phyloP scores from a whole-genome alignment of 306 rosid genomes.

The Cucumis melo region DNA sequence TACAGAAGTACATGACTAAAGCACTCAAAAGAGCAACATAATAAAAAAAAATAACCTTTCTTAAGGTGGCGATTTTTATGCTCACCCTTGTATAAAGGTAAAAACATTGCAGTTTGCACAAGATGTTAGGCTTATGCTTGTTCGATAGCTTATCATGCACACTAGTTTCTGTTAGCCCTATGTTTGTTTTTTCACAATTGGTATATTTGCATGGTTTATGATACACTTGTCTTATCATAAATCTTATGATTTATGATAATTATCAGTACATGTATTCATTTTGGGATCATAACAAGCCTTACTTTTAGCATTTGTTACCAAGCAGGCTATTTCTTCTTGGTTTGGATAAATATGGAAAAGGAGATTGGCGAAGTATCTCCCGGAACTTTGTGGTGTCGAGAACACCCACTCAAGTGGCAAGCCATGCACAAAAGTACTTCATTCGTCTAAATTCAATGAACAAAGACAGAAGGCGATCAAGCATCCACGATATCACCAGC shows the following conservation, averaged over 20 bases:
- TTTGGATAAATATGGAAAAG: slow-evolving; percentile 78
- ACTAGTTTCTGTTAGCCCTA: background rate
- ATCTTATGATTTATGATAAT: background rate
- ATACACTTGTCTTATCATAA: background rate
- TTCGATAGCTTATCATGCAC: background rate
- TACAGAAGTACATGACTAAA: background rate
- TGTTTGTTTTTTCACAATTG: background rate
- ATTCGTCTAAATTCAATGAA: slow-evolving; percentile 86
- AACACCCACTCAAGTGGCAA: slow-evolving; percentile 92
- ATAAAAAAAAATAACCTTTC: background rate
- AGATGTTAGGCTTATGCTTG: no score
- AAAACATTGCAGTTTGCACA: no score
- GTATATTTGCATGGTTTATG: background rate
- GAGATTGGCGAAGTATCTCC: slow-evolving; percentile 92
- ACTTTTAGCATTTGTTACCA: background rate
- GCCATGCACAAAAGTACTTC: slow-evolving; percentile 93
- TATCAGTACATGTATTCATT: background rate
- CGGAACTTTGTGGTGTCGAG: slow-evolving; percentile 80
- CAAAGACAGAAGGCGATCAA: slow-evolving; percentile 85
- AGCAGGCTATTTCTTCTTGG: slow-evolving; percentile 86
- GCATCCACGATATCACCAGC: slow-evolving; percentile 80
- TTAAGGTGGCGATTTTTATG: background rate
- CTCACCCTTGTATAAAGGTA: no score
- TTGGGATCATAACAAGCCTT: background rate
- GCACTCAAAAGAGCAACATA: no score